phyloP scores from a whole-genome alignment of 805 yeast species.

The Candida railenensis region DNA sequence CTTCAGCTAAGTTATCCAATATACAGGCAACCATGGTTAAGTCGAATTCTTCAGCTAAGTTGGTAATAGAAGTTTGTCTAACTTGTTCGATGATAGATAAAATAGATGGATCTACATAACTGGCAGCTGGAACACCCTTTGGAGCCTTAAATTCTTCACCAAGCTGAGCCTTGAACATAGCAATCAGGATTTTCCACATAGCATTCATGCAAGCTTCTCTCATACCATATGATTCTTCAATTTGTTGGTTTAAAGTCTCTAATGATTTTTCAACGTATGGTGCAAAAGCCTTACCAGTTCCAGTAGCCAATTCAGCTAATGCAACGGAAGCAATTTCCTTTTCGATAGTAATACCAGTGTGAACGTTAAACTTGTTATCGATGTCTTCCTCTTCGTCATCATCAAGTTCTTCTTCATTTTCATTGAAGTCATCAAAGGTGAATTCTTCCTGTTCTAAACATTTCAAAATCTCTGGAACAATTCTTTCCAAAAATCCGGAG shows the following conservation, averaged over 20 bases:
- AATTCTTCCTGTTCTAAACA: slow-evolving; percentile 88
- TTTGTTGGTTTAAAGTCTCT: slow-evolving; percentile 63
- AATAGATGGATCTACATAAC: slow-evolving; percentile 59
- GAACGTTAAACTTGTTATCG: slow-evolving; percentile 76
- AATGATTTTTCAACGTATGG: slow-evolving; percentile 73
- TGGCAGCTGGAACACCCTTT: slow-evolving; percentile 59
- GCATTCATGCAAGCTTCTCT: slow-evolving; percentile 82
- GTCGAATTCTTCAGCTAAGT: slow-evolving; percentile 80
- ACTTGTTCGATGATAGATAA: slow-evolving; percentile 62
- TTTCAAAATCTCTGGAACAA: slow-evolving; percentile 80
- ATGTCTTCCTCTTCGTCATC: slow-evolving; percentile 60
- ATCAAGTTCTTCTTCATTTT: slow-evolving; percentile 48
- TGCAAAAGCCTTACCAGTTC: slow-evolving; percentile 78
- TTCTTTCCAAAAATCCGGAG: slow-evolving; percentile 76
- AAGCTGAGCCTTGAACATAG: slow-evolving; percentile 58
- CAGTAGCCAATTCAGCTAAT: slow-evolving; percentile 80
- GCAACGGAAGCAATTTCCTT: slow-evolving; percentile 95
- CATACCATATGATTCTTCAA: slow-evolving; percentile 86
- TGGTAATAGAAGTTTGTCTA: slow-evolving; percentile 61
- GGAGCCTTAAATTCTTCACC: slow-evolving; percentile 53
- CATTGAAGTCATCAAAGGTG: slow-evolving; percentile 54
- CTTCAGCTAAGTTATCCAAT: slow-evolving; percentile 70
- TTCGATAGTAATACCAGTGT: slow-evolving; percentile 93
- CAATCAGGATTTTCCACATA: slow-evolving; percentile 78
- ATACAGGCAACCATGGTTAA: slow-evolving; percentile 75